phyloP scores from a whole-genome alignment of 257 asterid genomes.

The Rubia yunnanensis region DNA sequence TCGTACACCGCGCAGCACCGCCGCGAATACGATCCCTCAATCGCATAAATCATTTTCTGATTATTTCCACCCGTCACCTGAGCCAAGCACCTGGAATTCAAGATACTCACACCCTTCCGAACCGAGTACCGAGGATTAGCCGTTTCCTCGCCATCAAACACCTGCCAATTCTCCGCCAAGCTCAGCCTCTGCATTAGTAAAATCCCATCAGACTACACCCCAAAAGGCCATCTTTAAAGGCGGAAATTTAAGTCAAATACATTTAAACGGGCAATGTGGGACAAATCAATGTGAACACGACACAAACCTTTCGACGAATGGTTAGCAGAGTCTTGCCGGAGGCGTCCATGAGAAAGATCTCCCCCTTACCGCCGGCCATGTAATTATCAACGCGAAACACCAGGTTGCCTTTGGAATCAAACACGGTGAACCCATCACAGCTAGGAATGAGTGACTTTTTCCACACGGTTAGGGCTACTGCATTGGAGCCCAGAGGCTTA shows the following conservation, averaged over 20 bases:
- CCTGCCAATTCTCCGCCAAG: slow-evolving; percentile 52
- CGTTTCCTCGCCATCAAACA: slow-evolving; percentile 46
- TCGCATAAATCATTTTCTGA: slow-evolving; percentile 20
- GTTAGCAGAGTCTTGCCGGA: slow-evolving; percentile 53
- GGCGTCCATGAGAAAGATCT: slow-evolving; percentile 62
- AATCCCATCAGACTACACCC: background rate
- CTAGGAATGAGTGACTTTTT: slow-evolving; percentile 60
- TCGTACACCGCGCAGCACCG: slow-evolving; percentile 52
- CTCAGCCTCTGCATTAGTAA: slow-evolving; percentile 36
- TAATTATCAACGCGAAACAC: slow-evolving; percentile 74
- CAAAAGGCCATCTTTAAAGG: background rate
- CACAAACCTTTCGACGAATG: slow-evolving; percentile 76
- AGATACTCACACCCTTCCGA: slow-evolving; percentile 35
- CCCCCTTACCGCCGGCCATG: slow-evolving; percentile 28
- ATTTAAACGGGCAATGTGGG: too few species aligned
- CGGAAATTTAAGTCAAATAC: too few species aligned
- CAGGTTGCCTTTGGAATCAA: slow-evolving; percentile 47
- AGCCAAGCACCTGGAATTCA: slow-evolving; percentile 31
- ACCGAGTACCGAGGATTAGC: slow-evolving; percentile 33
- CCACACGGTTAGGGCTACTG: slow-evolving; percentile 58
- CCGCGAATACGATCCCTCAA: slow-evolving; percentile 47
- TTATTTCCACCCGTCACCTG: slow-evolving; percentile 20
- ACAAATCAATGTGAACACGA: too few species aligned
- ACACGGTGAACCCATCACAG: slow-evolving; percentile 77
- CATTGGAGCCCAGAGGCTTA: slow-evolving; percentile 5